A percentile compares a stretch with the other conserved stretches of the same genome.
Evolutionary conservation across 768 basidiomycete genomes (phyloP).

Genomic region (Suillus americanus): DNA sequence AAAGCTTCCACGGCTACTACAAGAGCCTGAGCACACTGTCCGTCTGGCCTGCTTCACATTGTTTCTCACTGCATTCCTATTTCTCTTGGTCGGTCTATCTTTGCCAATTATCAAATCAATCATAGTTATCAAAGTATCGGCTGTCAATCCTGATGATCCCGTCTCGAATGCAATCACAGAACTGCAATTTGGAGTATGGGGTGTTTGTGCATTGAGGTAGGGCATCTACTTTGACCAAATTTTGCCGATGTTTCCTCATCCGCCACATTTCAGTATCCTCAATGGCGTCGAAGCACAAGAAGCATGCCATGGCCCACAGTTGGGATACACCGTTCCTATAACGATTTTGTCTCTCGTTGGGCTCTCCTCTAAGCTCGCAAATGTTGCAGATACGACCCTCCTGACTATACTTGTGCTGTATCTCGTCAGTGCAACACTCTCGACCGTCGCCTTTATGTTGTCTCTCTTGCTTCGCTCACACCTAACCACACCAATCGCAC

Average conservation of each 20-base stretch:
- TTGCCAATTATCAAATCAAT: conserved; percentile 71
- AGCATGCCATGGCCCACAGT: conserved; percentile 58
- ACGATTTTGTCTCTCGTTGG: conserved; percentile 41
- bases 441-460: conserved; percentile 50
- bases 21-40: conserved; percentile 44
- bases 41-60: conserved; percentile 48
- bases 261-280: conserved; percentile 8
- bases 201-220: conserved; percentile 66
- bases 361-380: conserved; percentile 43
- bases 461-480: conserved; percentile 63
- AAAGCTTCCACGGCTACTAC: conserved; percentile 36
- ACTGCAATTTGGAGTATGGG: conserved; percentile 81
- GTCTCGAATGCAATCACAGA: conserved; percentile 55
- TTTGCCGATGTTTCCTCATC: background rate
- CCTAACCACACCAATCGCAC: conserved; percentile 51
- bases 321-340: conserved; percentile 68
- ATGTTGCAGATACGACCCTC: conserved; percentile 49
- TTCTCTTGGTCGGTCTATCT: conserved; percentile 75
- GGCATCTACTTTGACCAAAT: background rate
- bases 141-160: conserved; percentile 30
- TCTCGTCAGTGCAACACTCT: conserved; percentile 60
- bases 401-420: conserved; percentile 65
- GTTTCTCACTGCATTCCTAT: conserved; percentile 64
- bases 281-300: conserved; percentile 21
- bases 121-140: conserved; percentile 53